Evolutionary conservation across 257 asterid species (phyloP).

Genomic region (Nicotiana knightiana): DNA sequence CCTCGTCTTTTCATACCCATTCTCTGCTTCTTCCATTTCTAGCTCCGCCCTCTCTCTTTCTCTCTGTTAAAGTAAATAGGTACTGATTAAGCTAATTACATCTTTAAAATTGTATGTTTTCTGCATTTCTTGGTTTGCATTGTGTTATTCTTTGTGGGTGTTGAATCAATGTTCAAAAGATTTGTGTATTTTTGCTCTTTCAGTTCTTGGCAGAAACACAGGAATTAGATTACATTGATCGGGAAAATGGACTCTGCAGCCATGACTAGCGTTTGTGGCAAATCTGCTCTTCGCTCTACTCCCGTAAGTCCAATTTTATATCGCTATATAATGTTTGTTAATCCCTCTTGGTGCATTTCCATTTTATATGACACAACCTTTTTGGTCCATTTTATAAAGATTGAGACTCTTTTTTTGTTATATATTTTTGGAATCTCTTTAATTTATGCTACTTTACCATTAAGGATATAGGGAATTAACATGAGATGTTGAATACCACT

Average conservation of each 20-base stretch:
- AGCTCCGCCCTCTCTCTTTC: background rate
- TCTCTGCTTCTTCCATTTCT: background rate
- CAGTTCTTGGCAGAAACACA: background rate
- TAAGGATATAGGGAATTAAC: background rate
- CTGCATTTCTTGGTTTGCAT: background rate
- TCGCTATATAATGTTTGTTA: background rate
- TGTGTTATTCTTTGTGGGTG: background rate
- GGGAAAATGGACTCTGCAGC: slow-evolving; percentile 13
- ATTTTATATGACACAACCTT: background rate
- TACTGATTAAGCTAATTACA: background rate
- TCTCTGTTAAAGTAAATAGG: background rate
- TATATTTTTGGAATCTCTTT: background rate
- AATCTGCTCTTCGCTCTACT: slow-evolving; percentile 6
- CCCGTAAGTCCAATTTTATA: background rate
- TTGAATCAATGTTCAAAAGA: background rate
- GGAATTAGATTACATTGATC: background rate
- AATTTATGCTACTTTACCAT: background rate
- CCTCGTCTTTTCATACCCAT: background rate
- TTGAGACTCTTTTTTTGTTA: background rate
- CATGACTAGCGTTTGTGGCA: slow-evolving; percentile 11
- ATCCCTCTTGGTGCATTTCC: background rate
- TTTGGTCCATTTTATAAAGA: background rate
- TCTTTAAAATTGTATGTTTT: background rate
- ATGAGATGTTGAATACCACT: background rate
- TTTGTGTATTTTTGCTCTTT: too few species aligned